Percentiles rank a stretch among this genome's conserved stretches.
phyloP scores from a whole-genome alignment of 257 asterid genomes.

The Salvia splendens region DNA sequence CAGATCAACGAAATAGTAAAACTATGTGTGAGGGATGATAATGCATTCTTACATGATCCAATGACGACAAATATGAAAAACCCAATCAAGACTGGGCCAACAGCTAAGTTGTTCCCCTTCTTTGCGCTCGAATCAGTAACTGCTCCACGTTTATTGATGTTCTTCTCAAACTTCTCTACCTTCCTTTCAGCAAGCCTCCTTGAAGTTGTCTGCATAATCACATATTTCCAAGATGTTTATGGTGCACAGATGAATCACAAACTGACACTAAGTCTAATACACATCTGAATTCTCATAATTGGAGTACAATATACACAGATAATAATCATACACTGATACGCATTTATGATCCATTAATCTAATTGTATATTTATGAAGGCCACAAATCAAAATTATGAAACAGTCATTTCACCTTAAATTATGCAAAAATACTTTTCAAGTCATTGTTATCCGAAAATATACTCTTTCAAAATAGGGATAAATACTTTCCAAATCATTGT shows the following conservation, averaged over 20 bases:
- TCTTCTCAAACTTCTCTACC: constrained; percentile 84
- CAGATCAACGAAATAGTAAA: background rate
- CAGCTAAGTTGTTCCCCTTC: constrained; percentile 75
- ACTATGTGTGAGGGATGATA: background rate
- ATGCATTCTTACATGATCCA: constrained; percentile 73
- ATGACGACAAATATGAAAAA: constrained; percentile 87
- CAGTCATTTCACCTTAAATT: background rate
- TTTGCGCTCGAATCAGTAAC: constrained; percentile 69
- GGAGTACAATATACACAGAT: background rate
- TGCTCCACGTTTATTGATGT: constrained; percentile 75
- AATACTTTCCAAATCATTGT: too few species aligned
- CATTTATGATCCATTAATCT: background rate
- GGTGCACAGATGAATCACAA: background rate
- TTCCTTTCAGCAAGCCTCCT: constrained; percentile 87
- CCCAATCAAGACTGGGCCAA: constrained; percentile 91
- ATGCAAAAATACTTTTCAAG: too few species aligned
- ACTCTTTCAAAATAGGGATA: too few species aligned
- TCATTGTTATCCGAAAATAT: too few species aligned
- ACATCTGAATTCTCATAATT: background rate
- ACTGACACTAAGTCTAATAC: background rate
- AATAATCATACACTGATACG: too few species aligned
- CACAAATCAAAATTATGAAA: background rate
- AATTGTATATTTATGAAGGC: background rate
- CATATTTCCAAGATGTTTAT: background rate
- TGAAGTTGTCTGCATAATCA: constrained; percentile 64